Base-by-base conservation (phyloP, 2,329 filamentous ascomycete genomes). In the Xylariaceae sp. region DNA sequence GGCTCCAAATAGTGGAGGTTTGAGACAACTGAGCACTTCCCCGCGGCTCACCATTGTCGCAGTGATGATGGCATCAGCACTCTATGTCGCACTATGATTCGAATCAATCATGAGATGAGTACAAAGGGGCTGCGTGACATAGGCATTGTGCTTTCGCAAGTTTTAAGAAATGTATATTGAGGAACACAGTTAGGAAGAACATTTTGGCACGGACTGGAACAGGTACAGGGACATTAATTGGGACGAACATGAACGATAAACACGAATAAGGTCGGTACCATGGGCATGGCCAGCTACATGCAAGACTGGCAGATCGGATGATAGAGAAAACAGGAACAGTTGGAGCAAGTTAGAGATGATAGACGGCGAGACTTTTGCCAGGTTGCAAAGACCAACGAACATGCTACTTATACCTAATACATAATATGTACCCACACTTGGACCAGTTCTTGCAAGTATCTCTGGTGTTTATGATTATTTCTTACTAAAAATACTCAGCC, bases 1-100 rank as follows among this genome's bases (percentile, higher is more conserved):
- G 48, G 60, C 60, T 24, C 60, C 60, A 5, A 16, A 61, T 17
- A 63, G 58, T 34, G 43, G 47, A 6, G 48, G 44, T 19, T 12
- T 33, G 29, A 36, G 17, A 16, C 48, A 46, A 17, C 14, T 37
- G 9, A 19, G 36, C 40, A 34, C 40, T 19, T 46, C 39, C 34
- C 45, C 39, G 19, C 48, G 52, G 56, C 16, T 56, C 44, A 7
- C 33, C 17, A 34, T 54, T 17, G 9, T 59, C 19, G 45, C 43
- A 16, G 19, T 33, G 21, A 43, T 40, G 34, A 33, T 54, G 37
- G n/a, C 29, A 28, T 59, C 49, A 6, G 43, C 49, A 40, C 24
- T 61, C 9, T 61, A 8, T 28, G 14, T 53, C 40, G 44, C 53
- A 12, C 28, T 54, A 41, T 61, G 47, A 59, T 43, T 26, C 34